Evolutionary conservation across 257 asterid genomes (phyloP), one percentile per base, ranked within the genome.

Genomic region (Plantago ovata): DNA sequence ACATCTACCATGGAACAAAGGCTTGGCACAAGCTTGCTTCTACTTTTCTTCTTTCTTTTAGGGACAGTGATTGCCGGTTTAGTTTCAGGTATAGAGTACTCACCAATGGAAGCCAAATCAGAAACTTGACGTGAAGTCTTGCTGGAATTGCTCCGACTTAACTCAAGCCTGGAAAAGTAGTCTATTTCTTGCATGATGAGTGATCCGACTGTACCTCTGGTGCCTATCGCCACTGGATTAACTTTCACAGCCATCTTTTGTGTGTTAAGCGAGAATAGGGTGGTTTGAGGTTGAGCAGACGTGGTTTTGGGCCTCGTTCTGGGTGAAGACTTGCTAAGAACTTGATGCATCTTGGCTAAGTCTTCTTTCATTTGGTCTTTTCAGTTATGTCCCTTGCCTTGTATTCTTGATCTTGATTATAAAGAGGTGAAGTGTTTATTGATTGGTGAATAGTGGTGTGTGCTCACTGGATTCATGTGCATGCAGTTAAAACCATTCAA

Each of bases 401-500:
- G 50, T 45, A 58, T 65, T 3, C 10, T 19, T 3, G 16, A 12
- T 16, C n/a, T 47, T 51, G 80, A 43, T 50, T 38, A 46, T 39
- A 21, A 57, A 54, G 16, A 1, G 16, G 47, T 38, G 38, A 45
- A 45, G 23, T 69, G 60, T 57, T 13, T 6, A 55, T 15, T 2
- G 24, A 38, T 15, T 36, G 60, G 60, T 44, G 51, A 70, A 53
- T 33, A 76, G 72, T 43, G 68, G 48, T 66, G 60, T 66, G 60
- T 70, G 71, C 66, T 75, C 93, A 79, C 72, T 70, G 58, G 61
- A 66, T 79, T 81, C 89, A 78, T 81, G 95, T 79, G 84, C 68
- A 69, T 74, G 69, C 54, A 63, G 57, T 74, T 75, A 53, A 61
- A 64, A 47, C 72, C 76, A 77, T 83, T 77, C 64, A 78, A 67